Evolutionary conservation across 1,139 yeast species (phyloP).

Genomic region (Saccharomyces hybrid): DNA sequence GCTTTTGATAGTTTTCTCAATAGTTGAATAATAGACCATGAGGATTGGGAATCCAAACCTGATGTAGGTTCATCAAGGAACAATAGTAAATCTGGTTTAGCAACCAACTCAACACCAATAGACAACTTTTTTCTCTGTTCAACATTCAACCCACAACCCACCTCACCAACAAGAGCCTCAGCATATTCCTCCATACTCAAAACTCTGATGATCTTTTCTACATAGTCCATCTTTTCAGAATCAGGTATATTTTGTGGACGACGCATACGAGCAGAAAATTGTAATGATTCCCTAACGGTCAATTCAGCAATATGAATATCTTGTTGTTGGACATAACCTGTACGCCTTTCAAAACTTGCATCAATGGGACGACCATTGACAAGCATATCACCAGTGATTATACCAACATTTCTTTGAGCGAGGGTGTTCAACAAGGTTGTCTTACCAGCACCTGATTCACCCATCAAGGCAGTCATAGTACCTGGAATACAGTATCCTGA

Average conservation of each 20-base stretch:
- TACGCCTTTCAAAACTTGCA: constrained; percentile 42
- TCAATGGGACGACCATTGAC: constrained; percentile 44
- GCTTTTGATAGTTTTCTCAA: constrained; percentile 37
- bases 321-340: constrained; percentile 54
- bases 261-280: constrained; percentile 44
- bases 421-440: constrained; percentile 49
- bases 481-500: constrained; percentile 56
- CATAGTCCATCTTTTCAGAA: constrained; percentile 39
- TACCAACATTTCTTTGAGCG: constrained; percentile 47
- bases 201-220: constrained; percentile 40
- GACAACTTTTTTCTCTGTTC: constrained; percentile 51
- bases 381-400: constrained; percentile 48
- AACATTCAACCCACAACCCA: constrained; percentile 47
- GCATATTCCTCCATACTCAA: constrained; percentile 43
- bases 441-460: constrained; percentile 62
- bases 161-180: constrained; percentile 43
- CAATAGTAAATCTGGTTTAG: constrained; percentile 39
- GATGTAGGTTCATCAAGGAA: constrained; percentile 44
- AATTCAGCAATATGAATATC: constrained; percentile 44
- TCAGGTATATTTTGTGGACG: constrained; percentile 38
- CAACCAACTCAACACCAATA: constrained; percentile 45
- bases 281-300: constrained; percentile 45
- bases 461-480: constrained; percentile 46
- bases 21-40: constrained; percentile 41
- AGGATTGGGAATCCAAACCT: constrained; percentile 43